A percentile compares a stretch with the other conserved stretches of the same genome.
phyloP scores from a whole-genome alignment of 176 grass and related monocot species.

The Zoysia pacifica region DNA sequence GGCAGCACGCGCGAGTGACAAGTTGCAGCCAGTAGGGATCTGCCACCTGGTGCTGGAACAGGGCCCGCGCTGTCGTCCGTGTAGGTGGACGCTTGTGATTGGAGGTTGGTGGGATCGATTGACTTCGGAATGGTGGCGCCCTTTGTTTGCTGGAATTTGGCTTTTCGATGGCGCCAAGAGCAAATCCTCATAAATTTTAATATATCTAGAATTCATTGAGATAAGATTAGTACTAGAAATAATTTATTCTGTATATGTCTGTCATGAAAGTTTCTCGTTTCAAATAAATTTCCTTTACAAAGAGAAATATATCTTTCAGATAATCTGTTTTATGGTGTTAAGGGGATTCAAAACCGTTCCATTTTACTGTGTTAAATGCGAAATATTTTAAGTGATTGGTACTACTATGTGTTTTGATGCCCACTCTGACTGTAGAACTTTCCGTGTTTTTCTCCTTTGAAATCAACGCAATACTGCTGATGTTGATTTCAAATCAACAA shows the following conservation, averaged over 20 bases:
- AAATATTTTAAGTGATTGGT: not conserved
- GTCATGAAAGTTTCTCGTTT: not conserved
- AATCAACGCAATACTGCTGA: not conserved
- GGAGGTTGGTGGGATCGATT: constrained; percentile 26
- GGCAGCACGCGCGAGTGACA: constrained; percentile 45
- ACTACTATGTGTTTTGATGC: no score
- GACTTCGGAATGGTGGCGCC: not conserved
- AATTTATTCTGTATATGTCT: no score
- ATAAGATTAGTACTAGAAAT: no score
- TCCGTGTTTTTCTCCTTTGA: not conserved
- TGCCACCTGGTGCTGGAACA: constrained; percentile 18
- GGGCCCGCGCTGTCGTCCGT: not conserved
- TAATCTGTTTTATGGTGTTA: not conserved
- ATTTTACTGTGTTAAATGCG: not conserved
- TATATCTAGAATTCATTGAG: no score
- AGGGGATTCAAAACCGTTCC: not conserved
- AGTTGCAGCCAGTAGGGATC: constrained; percentile 30
- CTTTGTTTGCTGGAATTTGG: constrained; percentile 26
- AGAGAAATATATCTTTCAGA: not conserved
- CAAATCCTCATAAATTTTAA: not conserved
- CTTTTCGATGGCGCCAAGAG: constrained; percentile 39
- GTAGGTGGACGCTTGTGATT: constrained; percentile 14
- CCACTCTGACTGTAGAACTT: not conserved
- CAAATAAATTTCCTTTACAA: not conserved
- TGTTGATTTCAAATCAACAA: not conserved